Percentiles rank a stretch among this genome's conserved stretches.
Evolutionary conservation across 495 filamentous ascomycete genomes (phyloP).

Genomic region (Penicillium steckii): DNA sequence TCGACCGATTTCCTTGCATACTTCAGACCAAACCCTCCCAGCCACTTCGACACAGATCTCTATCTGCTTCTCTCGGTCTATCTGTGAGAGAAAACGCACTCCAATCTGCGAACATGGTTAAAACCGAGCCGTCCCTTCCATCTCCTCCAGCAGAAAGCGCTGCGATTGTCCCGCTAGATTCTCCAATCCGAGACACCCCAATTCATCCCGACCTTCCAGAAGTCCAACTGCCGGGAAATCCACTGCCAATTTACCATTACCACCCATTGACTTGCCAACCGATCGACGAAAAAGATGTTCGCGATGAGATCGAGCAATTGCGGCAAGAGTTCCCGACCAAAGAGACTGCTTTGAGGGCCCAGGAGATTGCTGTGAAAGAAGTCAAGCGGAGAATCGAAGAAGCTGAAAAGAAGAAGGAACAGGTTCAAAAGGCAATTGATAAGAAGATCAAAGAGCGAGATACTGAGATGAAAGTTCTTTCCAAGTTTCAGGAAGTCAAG

Average conservation of each 20-base stretch:
- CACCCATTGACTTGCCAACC: slow-evolving; percentile 42
- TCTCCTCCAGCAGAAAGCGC: slow-evolving; percentile 35
- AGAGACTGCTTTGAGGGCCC: slow-evolving; percentile 39
- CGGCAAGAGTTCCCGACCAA: slow-evolving; percentile 37
- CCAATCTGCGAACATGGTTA: slow-evolving; percentile 15
- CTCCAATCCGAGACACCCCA: slow-evolving; percentile 36
- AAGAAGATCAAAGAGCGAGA: slow-evolving; percentile 47
- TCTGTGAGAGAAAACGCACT: too few relatives aligned
- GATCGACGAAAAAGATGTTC: slow-evolving; percentile 30
- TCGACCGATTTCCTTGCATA: background rate
- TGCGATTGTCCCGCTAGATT: slow-evolving; percentile 31
- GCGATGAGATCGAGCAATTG: slow-evolving; percentile 34
- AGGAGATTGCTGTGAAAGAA: slow-evolving; percentile 40
- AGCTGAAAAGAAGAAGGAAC: slow-evolving; percentile 38
- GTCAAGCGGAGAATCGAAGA: slow-evolving; percentile 39
- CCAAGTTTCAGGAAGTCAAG: slow-evolving; percentile 45
- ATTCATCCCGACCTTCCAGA: slow-evolving; percentile 43
- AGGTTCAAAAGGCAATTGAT: slow-evolving; percentile 43
- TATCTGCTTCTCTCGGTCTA: background rate
- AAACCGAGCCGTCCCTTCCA: slow-evolving; percentile 25
- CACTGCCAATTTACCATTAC: slow-evolving; percentile 33
- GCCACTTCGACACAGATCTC: background rate
- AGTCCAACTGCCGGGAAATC: slow-evolving; percentile 36
- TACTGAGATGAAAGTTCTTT: slow-evolving; percentile 45
- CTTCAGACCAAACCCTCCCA: background rate